Base-by-base conservation (phyloP, 2,329 filamentous ascomycete genomes). In the Penicillium digitatum region DNA sequence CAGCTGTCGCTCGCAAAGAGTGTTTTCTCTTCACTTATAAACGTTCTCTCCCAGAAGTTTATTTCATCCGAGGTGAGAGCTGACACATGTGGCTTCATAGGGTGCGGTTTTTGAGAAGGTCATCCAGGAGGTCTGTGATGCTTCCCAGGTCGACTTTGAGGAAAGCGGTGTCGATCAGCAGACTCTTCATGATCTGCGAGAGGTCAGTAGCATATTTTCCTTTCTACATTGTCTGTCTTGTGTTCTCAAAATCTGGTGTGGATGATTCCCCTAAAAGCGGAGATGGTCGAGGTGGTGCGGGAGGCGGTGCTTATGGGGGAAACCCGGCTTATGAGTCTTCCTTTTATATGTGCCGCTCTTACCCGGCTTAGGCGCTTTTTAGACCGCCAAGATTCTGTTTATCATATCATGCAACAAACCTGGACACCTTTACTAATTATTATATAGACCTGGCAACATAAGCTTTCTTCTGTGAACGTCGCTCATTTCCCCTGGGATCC, bases 401-500 rank as follows among this genome's bases (percentile, higher is more conserved):
- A 58, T 59, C 49, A 52, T 53, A 27, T 61, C 57, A 59, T 56
- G 53, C 53, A 57, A 53, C 57, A 44, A n/a, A 47, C 37, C 18
- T 20, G 35, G 24, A 46, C 24, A 35, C 38, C 37, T 45, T 42
- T 58, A 40, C 39, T 27, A 52, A 55, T 52, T 52, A 45, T 39
- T 22, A 34, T 43, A 59, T 71, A 97, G 92, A 89, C 87, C 77
- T 99, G 94, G 94, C 92, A 97, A 79, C 82, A 87, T 66, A 96
- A 95, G 75, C 82, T 99, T 34, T 88, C 92, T 1, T 85, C 86
- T 64, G 85, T 95, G 62, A 85, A 88, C 62, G 87, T 97, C 58
- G 94, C 94, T 56, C 80, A 84, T 54, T 96, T 97, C 72, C 93
- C 94, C 11, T 99, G 94, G 94, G 94, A 99, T 70, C 93, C 94